Base-by-base conservation (phyloP, 202 grass and related monocot genomes). In the Bolboschoenoplectus hybrid region DNA sequence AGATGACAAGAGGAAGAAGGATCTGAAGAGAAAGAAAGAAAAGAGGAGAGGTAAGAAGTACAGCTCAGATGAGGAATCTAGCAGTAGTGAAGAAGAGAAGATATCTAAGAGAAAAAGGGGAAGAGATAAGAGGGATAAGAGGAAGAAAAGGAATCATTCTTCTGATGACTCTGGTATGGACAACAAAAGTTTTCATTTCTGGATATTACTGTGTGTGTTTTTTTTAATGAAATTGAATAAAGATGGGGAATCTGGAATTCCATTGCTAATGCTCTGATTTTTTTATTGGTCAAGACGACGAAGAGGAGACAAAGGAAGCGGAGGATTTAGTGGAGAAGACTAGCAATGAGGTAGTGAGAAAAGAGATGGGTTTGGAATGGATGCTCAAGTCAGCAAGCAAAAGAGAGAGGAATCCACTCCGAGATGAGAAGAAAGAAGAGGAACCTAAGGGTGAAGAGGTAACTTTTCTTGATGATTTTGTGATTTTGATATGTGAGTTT, bases 361-460 rank as follows among this genome's bases (percentile, higher is more conserved):
- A 65, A 89, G 96, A 98, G 74, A 91, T 96, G 91, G 93, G 96
- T 8, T 86, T 98, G 14, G 96, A 96, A 20, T 98, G 96, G 96
- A 98, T 98, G 96, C 87, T 98, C 55, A 93, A 91, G 81, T 84
- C 91, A 6, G 82, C 87, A 32, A 92, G 67, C 26, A 92, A 76
- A 57, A 66, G 44, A n/a, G 90, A 98, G 68, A 80, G 74, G 52
- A 92, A 44, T 53, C 65, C 2, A 57, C 20, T 34, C 63, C 55
- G 61, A 7, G 81, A 61, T 58, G 84, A 44, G 78, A 69, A 92
- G 13, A 43, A 87, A 34, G 86, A 89, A 63, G 88, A 92, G 0
- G 86, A 86, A 2, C 7, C 70, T 38, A 88, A 85, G 13, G 63
- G 34, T n/a, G 89, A 91, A 69, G 96, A 95, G 96, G 96, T 94